Percentiles rank a stretch among this genome's conserved stretches.
Conservation (phyloP, 805 yeast species). For the Zygosaccharomyces lentus region DNA sequence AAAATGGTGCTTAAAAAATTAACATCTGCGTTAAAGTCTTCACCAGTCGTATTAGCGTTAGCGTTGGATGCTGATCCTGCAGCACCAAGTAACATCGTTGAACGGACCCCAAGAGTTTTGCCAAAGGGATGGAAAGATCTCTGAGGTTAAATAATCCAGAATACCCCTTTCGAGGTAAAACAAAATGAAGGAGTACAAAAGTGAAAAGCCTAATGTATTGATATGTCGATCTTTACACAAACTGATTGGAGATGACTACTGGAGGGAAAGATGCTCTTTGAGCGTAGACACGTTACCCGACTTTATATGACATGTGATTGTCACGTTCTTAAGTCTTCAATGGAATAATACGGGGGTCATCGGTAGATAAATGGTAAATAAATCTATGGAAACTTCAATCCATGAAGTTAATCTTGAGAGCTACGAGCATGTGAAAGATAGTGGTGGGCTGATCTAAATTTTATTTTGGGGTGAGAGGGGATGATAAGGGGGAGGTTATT, state of each 20-base stretch:
- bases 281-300: not conserved
- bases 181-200: not conserved
- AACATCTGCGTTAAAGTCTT: slow-evolving; percentile 12
- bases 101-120: not conserved
- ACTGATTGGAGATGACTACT: slow-evolving; percentile 3
- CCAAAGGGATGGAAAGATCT: not conserved
- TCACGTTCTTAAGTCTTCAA: not conserved
- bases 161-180: not conserved
- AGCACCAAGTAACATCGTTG: slow-evolving; percentile 11
- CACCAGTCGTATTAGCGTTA: slow-evolving; percentile 9
- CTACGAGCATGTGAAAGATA: no score
- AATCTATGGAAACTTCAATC: no score
- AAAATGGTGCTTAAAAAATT: slow-evolving; percentile 11
- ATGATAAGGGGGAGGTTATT: no score
- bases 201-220: not conserved
- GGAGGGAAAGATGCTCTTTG: not conserved
- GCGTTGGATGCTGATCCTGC: slow-evolving; percentile 7
- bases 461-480: no score
- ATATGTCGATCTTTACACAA: slow-evolving; percentile 2
- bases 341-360: not conserved
- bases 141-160: not conserved
- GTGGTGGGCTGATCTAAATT: no score
- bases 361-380: no score
- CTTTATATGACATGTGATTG: not conserved
- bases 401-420: no score